phyloP scores from a whole-genome alignment of 345 rosid genomes.

The Eucalyptus cloeziana region DNA sequence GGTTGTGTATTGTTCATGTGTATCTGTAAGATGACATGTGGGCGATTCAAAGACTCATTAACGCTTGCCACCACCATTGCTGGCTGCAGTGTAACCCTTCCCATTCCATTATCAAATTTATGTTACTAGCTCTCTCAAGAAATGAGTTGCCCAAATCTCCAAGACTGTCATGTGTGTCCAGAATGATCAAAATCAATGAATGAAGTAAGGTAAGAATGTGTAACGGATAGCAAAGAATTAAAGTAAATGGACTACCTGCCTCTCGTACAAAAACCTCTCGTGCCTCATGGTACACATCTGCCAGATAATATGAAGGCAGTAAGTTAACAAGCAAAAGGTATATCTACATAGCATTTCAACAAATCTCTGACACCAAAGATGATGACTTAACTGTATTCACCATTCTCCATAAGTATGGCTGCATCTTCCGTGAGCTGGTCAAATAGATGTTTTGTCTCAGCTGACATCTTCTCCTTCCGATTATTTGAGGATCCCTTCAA shows the following conservation, averaged over 20 bases:
- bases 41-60: background rate
- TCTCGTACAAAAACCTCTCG: slow-evolving; percentile 73
- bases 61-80: background rate
- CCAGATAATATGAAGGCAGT: slow-evolving; percentile 3
- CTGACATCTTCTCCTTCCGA: slow-evolving; percentile 78
- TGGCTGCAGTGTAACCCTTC: background rate
- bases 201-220: background rate
- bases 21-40: background rate
- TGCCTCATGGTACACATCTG: slow-evolving; percentile 83
- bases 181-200: background rate
- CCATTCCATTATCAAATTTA: background rate
- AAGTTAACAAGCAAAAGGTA: background rate
- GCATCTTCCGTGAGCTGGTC: slow-evolving; percentile 99
- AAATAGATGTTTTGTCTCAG: slow-evolving; percentile 69
- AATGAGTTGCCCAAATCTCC: background rate
- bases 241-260: slow-evolving; percentile 41
- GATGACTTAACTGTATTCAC: slow-evolving; percentile 75
- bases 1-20: background rate
- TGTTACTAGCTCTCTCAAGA: background rate
- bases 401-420: slow-evolving; percentile 64
- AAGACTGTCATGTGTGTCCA: background rate
- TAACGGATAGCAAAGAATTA: background rate
- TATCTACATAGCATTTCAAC: background rate
- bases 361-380: background rate
- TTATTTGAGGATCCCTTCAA: slow-evolving; percentile 71